Percentiles rank a stretch among this genome's conserved stretches.
These are phyloP conservation scores for Paspalum notatum DNA, from an alignment of 176 grass and related monocot genomes.

Conservation along the genomic window DNA sequence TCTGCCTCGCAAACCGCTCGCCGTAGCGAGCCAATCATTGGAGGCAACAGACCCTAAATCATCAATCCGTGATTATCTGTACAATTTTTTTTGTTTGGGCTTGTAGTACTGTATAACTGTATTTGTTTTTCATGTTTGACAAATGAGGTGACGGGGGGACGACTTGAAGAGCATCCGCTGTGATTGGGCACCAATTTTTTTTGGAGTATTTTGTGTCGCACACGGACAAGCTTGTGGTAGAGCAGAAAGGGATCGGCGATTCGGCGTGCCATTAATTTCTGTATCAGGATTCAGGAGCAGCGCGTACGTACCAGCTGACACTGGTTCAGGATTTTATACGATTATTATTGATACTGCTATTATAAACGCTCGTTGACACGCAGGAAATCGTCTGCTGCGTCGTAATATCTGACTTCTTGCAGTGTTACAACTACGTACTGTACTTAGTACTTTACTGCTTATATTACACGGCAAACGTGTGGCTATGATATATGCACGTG, in stretches of 20 bases:
- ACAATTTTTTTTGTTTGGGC: not conserved
- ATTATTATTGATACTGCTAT: too few relatives aligned
- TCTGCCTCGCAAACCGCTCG: not conserved
- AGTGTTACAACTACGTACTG: too few relatives aligned
- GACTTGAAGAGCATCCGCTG: conserved; percentile 18
- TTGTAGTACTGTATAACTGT: not conserved
- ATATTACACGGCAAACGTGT: not conserved
- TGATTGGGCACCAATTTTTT: not conserved
- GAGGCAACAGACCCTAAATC: not conserved
- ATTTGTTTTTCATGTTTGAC: conserved; percentile 14
- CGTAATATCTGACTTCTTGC: not conserved
- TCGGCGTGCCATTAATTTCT: not conserved
- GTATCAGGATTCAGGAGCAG: not conserved
- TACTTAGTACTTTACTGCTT: not conserved
- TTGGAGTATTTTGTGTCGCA: not conserved
- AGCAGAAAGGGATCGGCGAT: conserved; percentile 5
- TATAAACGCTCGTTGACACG: not conserved
- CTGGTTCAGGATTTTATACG: not conserved
- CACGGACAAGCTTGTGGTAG: not conserved
- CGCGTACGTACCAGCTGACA: not conserved
- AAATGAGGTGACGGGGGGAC: conserved; percentile 1
- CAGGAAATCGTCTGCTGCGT: not conserved
- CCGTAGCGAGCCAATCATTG: conserved; percentile 18
- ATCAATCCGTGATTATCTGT: not conserved
- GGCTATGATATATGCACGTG: not conserved